Percentiles rank a stretch among this genome's conserved stretches.
phyloP scores from a whole-genome alignment of 345 rosid genomes.

The Gynandropsis gynandra region DNA sequence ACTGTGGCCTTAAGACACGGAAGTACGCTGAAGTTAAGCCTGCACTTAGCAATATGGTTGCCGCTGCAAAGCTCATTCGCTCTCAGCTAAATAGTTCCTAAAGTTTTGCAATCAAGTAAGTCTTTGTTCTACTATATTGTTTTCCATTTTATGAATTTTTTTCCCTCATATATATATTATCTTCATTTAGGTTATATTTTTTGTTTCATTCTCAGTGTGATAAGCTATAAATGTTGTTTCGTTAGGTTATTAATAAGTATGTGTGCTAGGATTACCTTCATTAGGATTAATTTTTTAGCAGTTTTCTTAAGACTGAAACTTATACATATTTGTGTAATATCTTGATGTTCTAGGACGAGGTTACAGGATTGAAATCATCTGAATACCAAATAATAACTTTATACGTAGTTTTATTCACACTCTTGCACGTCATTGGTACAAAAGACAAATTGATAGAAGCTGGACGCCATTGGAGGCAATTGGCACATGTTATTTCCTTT shows the following conservation, averaged over 20 bases:
- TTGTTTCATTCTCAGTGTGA: not conserved
- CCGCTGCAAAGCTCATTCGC: conserved; percentile 53
- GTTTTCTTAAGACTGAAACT: too few species aligned
- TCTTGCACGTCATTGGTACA: too few species aligned
- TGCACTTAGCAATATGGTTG: conserved; percentile 52
- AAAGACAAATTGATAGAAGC: too few species aligned
- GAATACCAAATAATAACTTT: too few species aligned
- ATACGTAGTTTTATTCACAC: too few species aligned
- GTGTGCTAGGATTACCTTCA: too few species aligned
- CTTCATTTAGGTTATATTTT: not conserved
- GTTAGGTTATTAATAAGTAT: too few species aligned
- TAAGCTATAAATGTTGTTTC: too few species aligned
- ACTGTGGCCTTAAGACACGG: conserved; percentile 58
- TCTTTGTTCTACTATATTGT: not conserved
- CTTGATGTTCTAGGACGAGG: too few species aligned
- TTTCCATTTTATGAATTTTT: not conserved
- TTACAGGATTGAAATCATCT: too few species aligned
- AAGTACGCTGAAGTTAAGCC: conserved; percentile 54
- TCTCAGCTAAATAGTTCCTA: conserved; percentile 28
- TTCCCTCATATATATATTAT: not conserved
- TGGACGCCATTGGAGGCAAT: conserved; percentile 1
- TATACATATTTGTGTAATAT: too few species aligned
- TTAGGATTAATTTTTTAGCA: too few species aligned
- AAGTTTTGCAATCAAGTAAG: conserved; percentile 18
- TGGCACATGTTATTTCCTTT: conserved; percentile 15